Evolutionary conservation across 2,329 filamentous ascomycete genomes (phyloP), one percentile per base, ranked within the genome.

Genomic region (Sordariomycetes sp.): DNA sequence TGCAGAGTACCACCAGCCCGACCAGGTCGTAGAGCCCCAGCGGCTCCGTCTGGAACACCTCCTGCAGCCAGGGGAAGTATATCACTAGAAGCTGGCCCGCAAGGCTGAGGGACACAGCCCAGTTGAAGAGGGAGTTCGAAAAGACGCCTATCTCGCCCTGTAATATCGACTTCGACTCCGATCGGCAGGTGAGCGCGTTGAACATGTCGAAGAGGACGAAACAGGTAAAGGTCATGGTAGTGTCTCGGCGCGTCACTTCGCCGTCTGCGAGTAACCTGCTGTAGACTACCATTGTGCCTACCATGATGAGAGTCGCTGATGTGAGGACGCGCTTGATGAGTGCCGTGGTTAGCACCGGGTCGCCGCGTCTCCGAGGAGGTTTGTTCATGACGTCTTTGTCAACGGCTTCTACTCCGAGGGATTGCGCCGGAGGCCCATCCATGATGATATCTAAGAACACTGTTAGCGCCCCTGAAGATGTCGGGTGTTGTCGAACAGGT

Each of bases 201-300:
- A 97, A 97, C 94, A 99, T 99, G 77, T 99, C 94, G 72, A 97
- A 99, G 58, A 99, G 82, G 53, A 99, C 94, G 69, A 99, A 99
- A 73, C 92, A 96, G 6, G 94, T 99, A 70, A 99, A 99, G 0
- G 94, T 97, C 89, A 99, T 97, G 62, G 94, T 99, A 1, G 94
- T 99, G 73, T 99, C 94, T 65, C 95, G 90, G 55, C 90, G 89
- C 1, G 87, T 95, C 60, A 97, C 89, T 60, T 86, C 77, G 58
- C 90, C 86, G 68, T 95, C 90, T 25, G 83, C 80, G 54, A 86
- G 77, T 89, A 99, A 97, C 68, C 86, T 88, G 64, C 89, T 85
- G 74, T 99, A 99, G 58, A 96, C 89, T 50, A 87, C 79, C 73
- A 99, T 87, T 0, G 94, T 99, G 64, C 94, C 94, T 24, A 89